Conservation (phyloP, 148 eudicot species). For the Cornus florida region DNA sequence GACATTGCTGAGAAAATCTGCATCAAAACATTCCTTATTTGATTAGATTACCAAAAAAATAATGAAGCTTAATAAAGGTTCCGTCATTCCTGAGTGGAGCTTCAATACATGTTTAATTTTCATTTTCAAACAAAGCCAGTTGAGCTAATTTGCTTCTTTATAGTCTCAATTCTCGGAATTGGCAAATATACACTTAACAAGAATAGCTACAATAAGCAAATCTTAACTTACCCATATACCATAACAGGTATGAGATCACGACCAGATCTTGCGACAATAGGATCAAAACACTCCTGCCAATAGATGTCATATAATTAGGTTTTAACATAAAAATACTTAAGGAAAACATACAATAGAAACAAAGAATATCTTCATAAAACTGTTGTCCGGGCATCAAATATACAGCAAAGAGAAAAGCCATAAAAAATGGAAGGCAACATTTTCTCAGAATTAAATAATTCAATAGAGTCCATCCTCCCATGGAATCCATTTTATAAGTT, state of each 20-base stretch:
- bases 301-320: too few species aligned
- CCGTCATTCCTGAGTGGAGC: background rate
- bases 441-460: background rate
- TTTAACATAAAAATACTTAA: background rate
- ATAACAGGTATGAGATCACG: slow-evolving; percentile 95
- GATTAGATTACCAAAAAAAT: too few species aligned
- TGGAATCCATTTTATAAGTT: background rate
- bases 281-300: slow-evolving; percentile 87
- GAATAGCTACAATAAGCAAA: background rate
- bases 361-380: background rate
- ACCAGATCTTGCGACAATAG: slow-evolving; percentile 78
- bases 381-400: background rate
- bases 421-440: background rate
- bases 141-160: background rate
- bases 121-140: background rate
- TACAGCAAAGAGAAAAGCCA: background rate
- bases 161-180: background rate
- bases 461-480: background rate
- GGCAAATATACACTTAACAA: background rate
- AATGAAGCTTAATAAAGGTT: background rate
- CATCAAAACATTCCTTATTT: background rate
- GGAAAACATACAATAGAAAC: background rate
- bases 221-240: slow-evolving; percentile 79
- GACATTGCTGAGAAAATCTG: too few species aligned
- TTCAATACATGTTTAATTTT: background rate